Conservation (phyloP, 257 asterid species). For the Apocynum venetum region DNA sequence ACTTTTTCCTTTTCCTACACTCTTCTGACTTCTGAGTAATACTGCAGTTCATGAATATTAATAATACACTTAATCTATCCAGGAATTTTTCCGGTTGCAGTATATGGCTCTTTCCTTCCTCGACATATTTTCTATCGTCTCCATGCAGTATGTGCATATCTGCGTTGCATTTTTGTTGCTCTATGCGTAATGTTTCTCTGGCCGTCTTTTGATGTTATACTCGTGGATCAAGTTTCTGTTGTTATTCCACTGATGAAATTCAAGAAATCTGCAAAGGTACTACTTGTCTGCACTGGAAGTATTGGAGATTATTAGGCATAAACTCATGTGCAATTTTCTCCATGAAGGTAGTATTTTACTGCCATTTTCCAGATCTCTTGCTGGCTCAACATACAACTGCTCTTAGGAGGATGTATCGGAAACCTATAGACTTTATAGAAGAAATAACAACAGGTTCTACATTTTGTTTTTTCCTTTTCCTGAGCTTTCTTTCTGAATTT, state of each 20-base stretch:
- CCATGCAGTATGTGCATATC: conserved; percentile 88
- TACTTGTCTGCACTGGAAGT: conserved; percentile 5
- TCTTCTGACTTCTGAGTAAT: not conserved
- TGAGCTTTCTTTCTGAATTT: not conserved
- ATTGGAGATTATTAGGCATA: not conserved
- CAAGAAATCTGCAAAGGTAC: conserved; percentile 80
- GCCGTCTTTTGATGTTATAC: conserved; percentile 71
- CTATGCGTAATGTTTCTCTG: conserved; percentile 58
- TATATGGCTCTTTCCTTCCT: conserved; percentile 80
- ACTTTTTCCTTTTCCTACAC: not conserved
- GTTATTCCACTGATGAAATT: conserved; percentile 73
- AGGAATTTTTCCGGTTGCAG: conserved; percentile 79
- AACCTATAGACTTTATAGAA: conserved; percentile 77
- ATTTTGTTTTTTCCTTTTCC: not conserved
- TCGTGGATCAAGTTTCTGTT: conserved; percentile 84
- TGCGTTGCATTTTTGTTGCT: conserved; percentile 85
- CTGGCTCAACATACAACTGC: conserved; percentile 80
- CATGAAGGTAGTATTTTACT: conserved; percentile 78
- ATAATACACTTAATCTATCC: conserved; percentile 12
- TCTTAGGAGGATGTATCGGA: conserved; percentile 80
- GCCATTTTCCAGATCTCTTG: conserved; percentile 95
- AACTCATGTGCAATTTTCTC: conserved; percentile 16
- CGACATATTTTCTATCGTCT: conserved; percentile 72
- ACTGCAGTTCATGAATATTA: conserved; percentile 2
- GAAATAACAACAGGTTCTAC: conserved; percentile 80